These are phyloP conservation scores for Verticillium nubilum DNA, from an alignment of 2,329 filamentous ascomycete genomes.

Conservation along the genomic window DNA sequence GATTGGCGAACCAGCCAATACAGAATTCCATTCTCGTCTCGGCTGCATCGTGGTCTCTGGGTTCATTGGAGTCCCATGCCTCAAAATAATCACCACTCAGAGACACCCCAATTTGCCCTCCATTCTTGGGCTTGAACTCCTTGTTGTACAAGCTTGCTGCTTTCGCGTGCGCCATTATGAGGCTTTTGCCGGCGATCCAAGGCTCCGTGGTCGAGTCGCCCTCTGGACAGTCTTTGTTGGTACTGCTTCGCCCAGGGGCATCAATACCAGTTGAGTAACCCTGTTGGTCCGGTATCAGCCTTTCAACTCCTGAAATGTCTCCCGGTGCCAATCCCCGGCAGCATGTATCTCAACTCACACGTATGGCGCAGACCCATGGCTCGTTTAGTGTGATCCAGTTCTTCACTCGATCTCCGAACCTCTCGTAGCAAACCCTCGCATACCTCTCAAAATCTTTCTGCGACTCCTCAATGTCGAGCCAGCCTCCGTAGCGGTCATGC, in stretches of 20 bases:
- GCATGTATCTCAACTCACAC: conserved; percentile 25
- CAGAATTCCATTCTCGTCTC: conserved; percentile 81
- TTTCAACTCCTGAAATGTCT: neutral
- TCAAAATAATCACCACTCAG: conserved; percentile 80
- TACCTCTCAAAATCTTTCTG: conserved; percentile 76
- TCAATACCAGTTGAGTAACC: conserved; percentile 75
- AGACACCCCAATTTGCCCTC: conserved; percentile 80
- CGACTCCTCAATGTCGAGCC: conserved; percentile 77
- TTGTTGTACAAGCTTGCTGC: conserved; percentile 79
- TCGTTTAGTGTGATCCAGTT: conserved; percentile 91
- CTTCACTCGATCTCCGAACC: conserved; percentile 65
- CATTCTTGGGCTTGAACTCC: conserved; percentile 69
- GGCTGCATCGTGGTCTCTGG: conserved; percentile 68
- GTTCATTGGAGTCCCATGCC: conserved; percentile 66
- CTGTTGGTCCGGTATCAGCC: neutral
- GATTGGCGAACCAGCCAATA: conserved; percentile 85
- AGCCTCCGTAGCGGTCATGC: conserved; percentile 74
- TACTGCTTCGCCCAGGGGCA: conserved; percentile 60
- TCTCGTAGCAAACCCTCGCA: conserved; percentile 68
- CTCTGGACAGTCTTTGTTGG: conserved; percentile 62
- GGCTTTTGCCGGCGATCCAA: conserved; percentile 77
- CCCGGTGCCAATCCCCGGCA: neutral
- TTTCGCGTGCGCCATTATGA: conserved; percentile 74
- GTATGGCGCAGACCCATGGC: conserved; percentile 77
- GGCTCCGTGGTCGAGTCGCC: conserved; percentile 74